Percentiles rank a stretch among this genome's conserved stretches.
phyloP scores from a whole-genome alignment of 306 rosid species.

The Acacia crassicarpa region DNA sequence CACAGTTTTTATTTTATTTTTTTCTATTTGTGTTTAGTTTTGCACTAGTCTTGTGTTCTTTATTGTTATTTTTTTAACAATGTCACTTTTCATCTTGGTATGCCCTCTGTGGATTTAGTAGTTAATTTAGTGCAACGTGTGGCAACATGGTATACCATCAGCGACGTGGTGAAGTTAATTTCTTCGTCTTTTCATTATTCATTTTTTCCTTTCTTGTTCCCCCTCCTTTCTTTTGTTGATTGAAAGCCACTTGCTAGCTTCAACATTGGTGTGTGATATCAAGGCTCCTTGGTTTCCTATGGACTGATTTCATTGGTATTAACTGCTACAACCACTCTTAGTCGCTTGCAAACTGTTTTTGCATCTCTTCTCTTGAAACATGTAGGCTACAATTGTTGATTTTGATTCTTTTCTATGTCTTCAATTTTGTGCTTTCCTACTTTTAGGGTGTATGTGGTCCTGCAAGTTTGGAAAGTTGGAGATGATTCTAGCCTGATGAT shows the following conservation, averaged over 20 bases:
- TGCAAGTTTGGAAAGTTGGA: background rate
- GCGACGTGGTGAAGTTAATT: background rate
- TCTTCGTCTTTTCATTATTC: background rate
- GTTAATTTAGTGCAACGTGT: conserved; percentile 7
- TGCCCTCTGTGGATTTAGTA: background rate
- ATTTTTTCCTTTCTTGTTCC: background rate
- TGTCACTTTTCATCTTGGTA: background rate
- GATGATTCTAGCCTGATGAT: conserved; percentile 1
- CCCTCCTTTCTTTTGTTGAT: background rate
- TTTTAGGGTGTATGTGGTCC: background rate
- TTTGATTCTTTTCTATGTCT: background rate
- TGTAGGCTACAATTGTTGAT: background rate
- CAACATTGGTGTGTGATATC: background rate
- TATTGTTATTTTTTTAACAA: background rate
- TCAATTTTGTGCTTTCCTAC: background rate
- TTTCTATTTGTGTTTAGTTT: background rate
- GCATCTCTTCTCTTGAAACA: background rate
- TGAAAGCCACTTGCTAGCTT: conserved; percentile 10
- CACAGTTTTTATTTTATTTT: background rate
- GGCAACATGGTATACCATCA: background rate
- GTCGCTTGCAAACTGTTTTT: conserved; percentile 20
- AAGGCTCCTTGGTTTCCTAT: conserved; percentile 1
- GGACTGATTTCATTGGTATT: background rate
- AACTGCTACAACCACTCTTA: background rate
- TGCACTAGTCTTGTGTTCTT: background rate